A percentile compares a stretch with the other conserved stretches of the same genome.
Evolutionary conservation across 2,329 filamentous ascomycete genomes (phyloP).

Genomic region (Neonectria coccinea): DNA sequence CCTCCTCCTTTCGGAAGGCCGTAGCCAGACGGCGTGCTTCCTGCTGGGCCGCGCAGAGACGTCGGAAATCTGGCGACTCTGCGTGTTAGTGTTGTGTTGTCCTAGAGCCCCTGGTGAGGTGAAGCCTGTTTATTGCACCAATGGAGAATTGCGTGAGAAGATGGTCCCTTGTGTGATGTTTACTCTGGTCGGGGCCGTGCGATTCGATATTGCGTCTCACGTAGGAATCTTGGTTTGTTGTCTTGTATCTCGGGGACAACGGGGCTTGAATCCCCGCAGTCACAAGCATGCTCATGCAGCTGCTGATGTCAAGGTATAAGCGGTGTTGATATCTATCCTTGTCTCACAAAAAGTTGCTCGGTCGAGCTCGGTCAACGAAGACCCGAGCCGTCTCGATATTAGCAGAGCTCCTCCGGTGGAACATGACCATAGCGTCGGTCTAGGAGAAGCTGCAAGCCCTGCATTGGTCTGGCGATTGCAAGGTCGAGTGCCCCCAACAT

Average conservation of each 20-base stretch:
- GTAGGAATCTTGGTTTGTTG: neutral
- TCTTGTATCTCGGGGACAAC: neutral
- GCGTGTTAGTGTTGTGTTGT: constrained; percentile 23
- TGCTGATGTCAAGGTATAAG: no score
- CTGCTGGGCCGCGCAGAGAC: constrained; percentile 22
- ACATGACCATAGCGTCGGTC: neutral
- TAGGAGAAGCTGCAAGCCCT: constrained; percentile 8
- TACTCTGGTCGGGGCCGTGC: neutral
- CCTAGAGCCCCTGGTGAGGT: constrained; percentile 9
- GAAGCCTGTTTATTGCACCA: constrained; percentile 30
- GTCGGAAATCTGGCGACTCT: constrained; percentile 31
- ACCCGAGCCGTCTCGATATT: neutral
- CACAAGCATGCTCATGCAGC: neutral
- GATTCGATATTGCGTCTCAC: neutral
- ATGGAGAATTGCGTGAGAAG: neutral
- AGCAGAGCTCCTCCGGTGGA: neutral
- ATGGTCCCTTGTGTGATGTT: constrained; percentile 20
- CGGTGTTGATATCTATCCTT: neutral
- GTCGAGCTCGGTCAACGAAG: constrained; percentile 18
- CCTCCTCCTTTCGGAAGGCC: constrained; percentile 19
- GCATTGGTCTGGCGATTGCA: constrained; percentile 5
- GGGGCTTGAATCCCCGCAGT: neutral
- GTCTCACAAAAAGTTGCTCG: neutral
- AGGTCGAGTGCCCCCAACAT: neutral
- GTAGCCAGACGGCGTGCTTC: constrained; percentile 3